phyloP scores from a whole-genome alignment of 305 asterid species.

The Fraxinus xanthoxyloides region DNA sequence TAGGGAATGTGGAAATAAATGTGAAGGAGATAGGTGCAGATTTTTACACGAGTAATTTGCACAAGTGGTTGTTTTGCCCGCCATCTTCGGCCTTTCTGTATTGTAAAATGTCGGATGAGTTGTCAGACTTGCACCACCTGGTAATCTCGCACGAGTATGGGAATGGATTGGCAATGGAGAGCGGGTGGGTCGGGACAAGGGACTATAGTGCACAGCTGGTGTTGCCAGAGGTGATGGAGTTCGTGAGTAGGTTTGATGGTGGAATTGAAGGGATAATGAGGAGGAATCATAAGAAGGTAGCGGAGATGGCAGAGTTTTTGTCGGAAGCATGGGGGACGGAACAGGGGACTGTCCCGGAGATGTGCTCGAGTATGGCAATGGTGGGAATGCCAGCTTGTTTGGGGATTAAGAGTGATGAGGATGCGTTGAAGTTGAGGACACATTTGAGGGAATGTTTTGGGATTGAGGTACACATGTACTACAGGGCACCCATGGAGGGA shows the following conservation, averaged over 20 bases:
- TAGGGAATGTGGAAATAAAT: slow-evolving; percentile 68
- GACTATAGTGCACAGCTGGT: slow-evolving; percentile 84
- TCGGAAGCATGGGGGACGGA: slow-evolving; percentile 64
- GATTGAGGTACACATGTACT: slow-evolving; percentile 78
- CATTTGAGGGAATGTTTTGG: slow-evolving; percentile 58
- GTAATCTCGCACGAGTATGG: slow-evolving; percentile 82
- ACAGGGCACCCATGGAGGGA: slow-evolving; percentile 47
- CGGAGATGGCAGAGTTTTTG: slow-evolving; percentile 74
- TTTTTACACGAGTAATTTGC: slow-evolving; percentile 72
- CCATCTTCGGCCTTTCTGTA: slow-evolving; percentile 71
- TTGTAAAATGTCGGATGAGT: slow-evolving; percentile 54
- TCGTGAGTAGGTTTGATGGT: slow-evolving; percentile 61
- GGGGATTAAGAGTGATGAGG: slow-evolving; percentile 49
- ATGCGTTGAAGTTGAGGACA: slow-evolving; percentile 56
- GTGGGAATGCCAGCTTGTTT: slow-evolving; percentile 73
- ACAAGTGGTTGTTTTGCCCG: slow-evolving; percentile 88
- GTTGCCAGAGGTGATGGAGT: slow-evolving; percentile 63
- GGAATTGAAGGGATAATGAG: slow-evolving; percentile 71
- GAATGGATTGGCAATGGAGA: slow-evolving; percentile 68
- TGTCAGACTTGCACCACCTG: slow-evolving; percentile 62
- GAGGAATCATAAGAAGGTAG: slow-evolving; percentile 62
- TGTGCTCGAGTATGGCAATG: slow-evolving; percentile 92
- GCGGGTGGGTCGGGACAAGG: slow-evolving; percentile 83
- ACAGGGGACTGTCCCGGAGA: slow-evolving; percentile 63
- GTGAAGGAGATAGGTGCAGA: slow-evolving; percentile 63